These are phyloP conservation scores for Penicillium riverlandense DNA, from an alignment of 495 filamentous ascomycete genomes.

Conservation along the genomic window DNA sequence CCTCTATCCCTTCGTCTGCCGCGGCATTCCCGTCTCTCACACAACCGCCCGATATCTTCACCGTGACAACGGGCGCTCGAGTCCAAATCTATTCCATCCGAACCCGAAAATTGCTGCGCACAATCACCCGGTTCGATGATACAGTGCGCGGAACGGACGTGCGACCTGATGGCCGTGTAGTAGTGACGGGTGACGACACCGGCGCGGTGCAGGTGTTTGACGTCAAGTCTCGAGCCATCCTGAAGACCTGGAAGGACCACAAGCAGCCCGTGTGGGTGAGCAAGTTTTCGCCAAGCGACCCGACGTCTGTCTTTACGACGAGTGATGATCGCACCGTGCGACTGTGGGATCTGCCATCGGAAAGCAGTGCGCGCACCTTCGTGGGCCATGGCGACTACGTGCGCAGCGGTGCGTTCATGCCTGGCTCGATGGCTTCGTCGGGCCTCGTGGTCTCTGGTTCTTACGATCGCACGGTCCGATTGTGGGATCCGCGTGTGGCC, in stretches of 20 bases:
- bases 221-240: conserved; percentile 74
- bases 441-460: conserved; percentile 76
- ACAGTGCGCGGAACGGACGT: conserved; percentile 81
- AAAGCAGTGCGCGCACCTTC: conserved; percentile 66
- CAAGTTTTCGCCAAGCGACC: conserved; percentile 77
- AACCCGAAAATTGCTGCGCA: conserved; percentile 82
- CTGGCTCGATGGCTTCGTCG: conserved; percentile 57
- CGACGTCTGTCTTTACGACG: conserved; percentile 75
- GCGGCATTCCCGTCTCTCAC: conserved; percentile 40
- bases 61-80: conserved; percentile 82
- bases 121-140: conserved; percentile 86
- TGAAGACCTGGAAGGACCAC: conserved; percentile 95
- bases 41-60: conserved; percentile 67
- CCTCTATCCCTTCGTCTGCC: conserved; percentile 44
- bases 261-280: conserved; percentile 92
- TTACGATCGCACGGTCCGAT: conserved; percentile 87
- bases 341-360: conserved; percentile 85
- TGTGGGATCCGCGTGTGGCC: conserved; percentile 85
- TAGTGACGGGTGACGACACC: conserved; percentile 85
- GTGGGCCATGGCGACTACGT: conserved; percentile 93
- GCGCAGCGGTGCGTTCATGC: conserved; percentile 77
- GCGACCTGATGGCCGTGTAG: conserved; percentile 76
- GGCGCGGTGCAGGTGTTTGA: conserved; percentile 95
- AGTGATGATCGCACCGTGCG: conserved; percentile 89
- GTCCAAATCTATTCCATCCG: conserved; percentile 89